Evolutionary conservation across 1,284 basidiomycete species (phyloP).

Genomic region (Leucoagaricus sp.): DNA sequence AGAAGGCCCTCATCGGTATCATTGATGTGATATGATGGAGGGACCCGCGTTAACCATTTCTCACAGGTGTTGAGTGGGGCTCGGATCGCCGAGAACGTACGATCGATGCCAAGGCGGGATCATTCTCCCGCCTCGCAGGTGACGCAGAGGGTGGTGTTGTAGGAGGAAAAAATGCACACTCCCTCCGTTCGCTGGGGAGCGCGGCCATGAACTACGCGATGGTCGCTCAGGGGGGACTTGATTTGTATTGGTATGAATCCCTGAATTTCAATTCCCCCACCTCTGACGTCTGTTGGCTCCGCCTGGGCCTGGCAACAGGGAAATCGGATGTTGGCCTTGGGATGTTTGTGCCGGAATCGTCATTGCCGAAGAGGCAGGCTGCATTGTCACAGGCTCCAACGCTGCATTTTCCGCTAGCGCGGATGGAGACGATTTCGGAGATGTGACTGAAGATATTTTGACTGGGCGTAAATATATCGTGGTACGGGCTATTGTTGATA

Average conservation of each 20-base stretch:
- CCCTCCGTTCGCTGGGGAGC: slow-evolving; percentile 81
- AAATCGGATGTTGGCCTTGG: slow-evolving; percentile 95
- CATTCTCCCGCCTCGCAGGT: slow-evolving; percentile 79
- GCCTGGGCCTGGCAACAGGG: slow-evolving; percentile 50
- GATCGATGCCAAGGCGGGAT: slow-evolving; percentile 67
- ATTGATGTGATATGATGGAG: background rate
- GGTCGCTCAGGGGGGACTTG: slow-evolving; percentile 84
- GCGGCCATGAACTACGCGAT: slow-evolving; percentile 84
- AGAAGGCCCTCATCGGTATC: slow-evolving; percentile 76
- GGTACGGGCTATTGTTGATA: slow-evolving; percentile 66
- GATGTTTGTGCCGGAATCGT: slow-evolving; percentile 92
- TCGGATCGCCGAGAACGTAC: slow-evolving; percentile 69
- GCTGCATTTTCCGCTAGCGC: slow-evolving; percentile 43
- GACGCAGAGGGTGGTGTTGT: slow-evolving; percentile 63
- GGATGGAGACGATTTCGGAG: slow-evolving; percentile 41
- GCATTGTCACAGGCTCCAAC: slow-evolving; percentile 73
- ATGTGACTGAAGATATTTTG: slow-evolving; percentile 71
- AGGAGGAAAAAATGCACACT: slow-evolving; percentile 87
- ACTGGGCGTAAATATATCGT: slow-evolving; percentile 88
- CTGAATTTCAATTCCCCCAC: background rate
- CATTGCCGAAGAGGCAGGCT: slow-evolving; percentile 90
- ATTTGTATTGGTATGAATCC: slow-evolving; percentile 75
- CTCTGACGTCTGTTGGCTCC: background rate
- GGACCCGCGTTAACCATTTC: slow-evolving; percentile 2
- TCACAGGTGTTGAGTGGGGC: slow-evolving; percentile 87